Conservation (phyloP, 129 eudicot genomes). For the Flaveria sonorensis region DNA sequence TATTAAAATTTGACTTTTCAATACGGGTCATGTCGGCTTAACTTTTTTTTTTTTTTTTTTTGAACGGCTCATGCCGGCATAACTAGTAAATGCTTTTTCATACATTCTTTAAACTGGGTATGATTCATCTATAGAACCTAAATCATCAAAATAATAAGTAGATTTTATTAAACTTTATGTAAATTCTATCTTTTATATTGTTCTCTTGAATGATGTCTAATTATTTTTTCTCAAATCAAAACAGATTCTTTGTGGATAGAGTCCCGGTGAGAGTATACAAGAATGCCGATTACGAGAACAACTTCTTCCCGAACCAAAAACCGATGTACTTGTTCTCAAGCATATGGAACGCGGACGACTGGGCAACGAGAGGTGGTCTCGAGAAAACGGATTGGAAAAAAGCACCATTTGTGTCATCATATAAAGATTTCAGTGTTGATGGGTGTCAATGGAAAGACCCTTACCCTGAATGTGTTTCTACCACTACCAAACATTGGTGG, state of each 20-base stretch:
- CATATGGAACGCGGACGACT: constrained; percentile 96
- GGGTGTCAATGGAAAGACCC: constrained; percentile 96
- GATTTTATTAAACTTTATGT: too few species aligned
- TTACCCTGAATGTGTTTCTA: constrained; percentile 80
- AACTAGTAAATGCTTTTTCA: too few species aligned
- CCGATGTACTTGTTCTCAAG: constrained; percentile 98
- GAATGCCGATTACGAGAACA: constrained; percentile 77
- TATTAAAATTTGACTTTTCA: too few species aligned
- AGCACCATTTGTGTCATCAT: constrained; percentile 87
- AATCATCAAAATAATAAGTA: not conserved
- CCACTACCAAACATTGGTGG: constrained; percentile 93
- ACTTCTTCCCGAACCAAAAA: constrained; percentile 88
- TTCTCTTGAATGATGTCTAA: not conserved
- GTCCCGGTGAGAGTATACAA: constrained; percentile 87
- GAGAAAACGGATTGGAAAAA: constrained; percentile 93
- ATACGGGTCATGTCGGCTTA: too few species aligned
- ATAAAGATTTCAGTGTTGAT: constrained; percentile 76
- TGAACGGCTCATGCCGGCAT: too few species aligned
- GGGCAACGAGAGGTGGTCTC: constrained; percentile 94
- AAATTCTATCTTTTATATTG: not conserved
- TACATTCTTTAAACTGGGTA: too few species aligned
- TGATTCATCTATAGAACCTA: too few species aligned
- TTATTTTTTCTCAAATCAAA: not conserved
- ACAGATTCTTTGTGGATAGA: constrained; percentile 81
- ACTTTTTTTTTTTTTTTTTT: too few species aligned